These are phyloP conservation scores for Papiliotrema flavescens DNA, from an alignment of 1,284 basidiomycete species.

Conservation along the genomic window DNA sequence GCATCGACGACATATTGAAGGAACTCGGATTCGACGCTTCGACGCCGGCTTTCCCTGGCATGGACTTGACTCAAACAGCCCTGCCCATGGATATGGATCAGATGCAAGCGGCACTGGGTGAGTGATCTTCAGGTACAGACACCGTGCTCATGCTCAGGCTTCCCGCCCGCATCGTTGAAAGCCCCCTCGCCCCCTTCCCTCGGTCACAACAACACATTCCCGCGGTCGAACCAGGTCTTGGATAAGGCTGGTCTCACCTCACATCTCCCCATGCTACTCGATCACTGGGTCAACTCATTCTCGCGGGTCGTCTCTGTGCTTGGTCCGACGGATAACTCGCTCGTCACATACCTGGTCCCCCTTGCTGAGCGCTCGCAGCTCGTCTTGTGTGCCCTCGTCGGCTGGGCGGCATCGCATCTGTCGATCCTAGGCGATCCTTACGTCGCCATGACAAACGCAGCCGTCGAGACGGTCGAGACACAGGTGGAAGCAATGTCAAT, in stretches of 20 bases:
- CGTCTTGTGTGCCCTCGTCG: constrained; percentile 29
- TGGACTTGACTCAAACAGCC: not conserved
- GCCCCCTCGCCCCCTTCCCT: not conserved
- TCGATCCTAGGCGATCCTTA: constrained; percentile 27
- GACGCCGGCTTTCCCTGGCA: not conserved
- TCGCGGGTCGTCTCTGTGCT: constrained; percentile 31
- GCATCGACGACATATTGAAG: not conserved
- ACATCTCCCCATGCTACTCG: not conserved
- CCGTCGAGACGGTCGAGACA: constrained; percentile 27
- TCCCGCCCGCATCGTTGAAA: not conserved
- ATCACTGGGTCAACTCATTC: constrained; percentile 34
- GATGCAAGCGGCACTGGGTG: not conserved
- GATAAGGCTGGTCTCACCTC: not conserved
- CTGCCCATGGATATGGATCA: not conserved
- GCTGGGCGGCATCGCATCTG: constrained; percentile 31
- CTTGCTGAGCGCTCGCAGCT: constrained; percentile 26
- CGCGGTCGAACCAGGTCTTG: not conserved
- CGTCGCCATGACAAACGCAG: constrained; percentile 24
- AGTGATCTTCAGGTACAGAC: not conserved
- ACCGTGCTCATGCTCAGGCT: not conserved
- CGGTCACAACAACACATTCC: not conserved
- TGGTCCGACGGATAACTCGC: constrained; percentile 21
- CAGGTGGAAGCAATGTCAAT: constrained; percentile 21
- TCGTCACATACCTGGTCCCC: constrained; percentile 23
- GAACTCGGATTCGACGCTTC: not conserved